Evolutionary conservation across 306 rosid genomes (phyloP), one percentile per base, ranked within the genome.

Genomic region (Prunus salicina): DNA sequence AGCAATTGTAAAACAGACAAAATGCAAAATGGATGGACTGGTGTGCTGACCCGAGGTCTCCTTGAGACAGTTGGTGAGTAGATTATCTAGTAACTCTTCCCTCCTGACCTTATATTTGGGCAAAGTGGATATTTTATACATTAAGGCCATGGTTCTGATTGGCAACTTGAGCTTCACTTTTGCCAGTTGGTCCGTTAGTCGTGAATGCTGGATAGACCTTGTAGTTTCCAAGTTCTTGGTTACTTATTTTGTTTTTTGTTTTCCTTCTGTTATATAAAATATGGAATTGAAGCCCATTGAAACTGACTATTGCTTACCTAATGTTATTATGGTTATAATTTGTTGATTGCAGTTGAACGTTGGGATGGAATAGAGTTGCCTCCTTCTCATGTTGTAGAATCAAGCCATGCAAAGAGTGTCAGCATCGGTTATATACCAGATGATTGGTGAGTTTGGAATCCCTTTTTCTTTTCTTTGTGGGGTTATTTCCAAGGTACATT

Each of bases 351-450:
- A 92, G 99, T 95, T 78, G 81, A 91, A 20, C 79, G 84, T 67
- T 95, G 99, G 99, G 96, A 95, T 86, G 97, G 76, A 60, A 69
- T 82, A 45, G 91, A 85, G 32, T 69, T 86, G 69, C 88, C 91
- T 68, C 74, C 83, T 46, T 77, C 85, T 75, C 71, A 52, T 74
- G 65, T 74, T 15, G 49, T 82, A 67, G 85, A 75, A 65, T 73
- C 92, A 52, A 71, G 71, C 75, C 80, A 28, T n/a, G 73, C 52
- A 61, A 73, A 81, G 67, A 53, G 41, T 53, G 43, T 49, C 67
- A 76, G 67, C 78, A 95, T 92, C 14, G 98, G 98, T 79, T 89
- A 90, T 68, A 81, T 86, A 3, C 92, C 88, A 50, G 97, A 95
- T 84, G 97, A 90, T 73, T 95, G 97, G 99, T 95, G 77, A 90